Evolutionary conservation across 2,329 filamentous ascomycete genomes (phyloP), one percentile per base, ranked within the genome.

Genomic region (Fusarium chuoi): DNA sequence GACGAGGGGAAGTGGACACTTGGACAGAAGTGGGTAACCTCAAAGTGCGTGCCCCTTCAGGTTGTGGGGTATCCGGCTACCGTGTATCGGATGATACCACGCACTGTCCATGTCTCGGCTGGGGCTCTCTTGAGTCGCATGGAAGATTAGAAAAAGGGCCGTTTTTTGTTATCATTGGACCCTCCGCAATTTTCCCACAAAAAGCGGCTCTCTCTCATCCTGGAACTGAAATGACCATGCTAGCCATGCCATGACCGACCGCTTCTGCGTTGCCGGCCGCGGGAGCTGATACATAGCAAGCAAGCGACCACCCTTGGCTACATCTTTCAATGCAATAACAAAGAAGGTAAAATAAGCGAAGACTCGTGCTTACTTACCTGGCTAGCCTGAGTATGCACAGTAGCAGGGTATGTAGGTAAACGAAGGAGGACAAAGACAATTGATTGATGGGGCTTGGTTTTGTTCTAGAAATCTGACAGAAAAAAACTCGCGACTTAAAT

Each of bases 1-100:
- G 69, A 78, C 71, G 75, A 78, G 75, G 75, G 75, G 75, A 77
- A 77, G 71, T 76, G 75, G 75, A 45, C 41, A 66, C 33, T 54
- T 54, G 35, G 20, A 41, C 33, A 59, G 35, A 24, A 35, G 49
- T 62, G 64, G 65, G 36, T 33, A 62, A 35, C 22, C 18, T 52
- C 52, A 52, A 38, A 26, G 39, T 51, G 63, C 42, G 51, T 62
- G 63, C 42, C 51, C 48, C 51, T 49, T 72, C 67, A 71, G 67
- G 45, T 45, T 74, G 71, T 74, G 71, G 71, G 71, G 71, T 74
- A 73, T 60, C 1, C 7, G 11, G 4, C n/a, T 12, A 71, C 71
- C 30, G 62, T 74, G 44, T 52, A 36, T 28, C 24, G 11, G 14
- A 15, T 11, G 7, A 10, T 12, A 30, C 9, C 8, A 18, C 33